A percentile compares a stretch with the other conserved stretches of the same genome.
phyloP scores from a whole-genome alignment of 2,329 filamentous ascomycete species.

The Lachnellula willkommii region DNA sequence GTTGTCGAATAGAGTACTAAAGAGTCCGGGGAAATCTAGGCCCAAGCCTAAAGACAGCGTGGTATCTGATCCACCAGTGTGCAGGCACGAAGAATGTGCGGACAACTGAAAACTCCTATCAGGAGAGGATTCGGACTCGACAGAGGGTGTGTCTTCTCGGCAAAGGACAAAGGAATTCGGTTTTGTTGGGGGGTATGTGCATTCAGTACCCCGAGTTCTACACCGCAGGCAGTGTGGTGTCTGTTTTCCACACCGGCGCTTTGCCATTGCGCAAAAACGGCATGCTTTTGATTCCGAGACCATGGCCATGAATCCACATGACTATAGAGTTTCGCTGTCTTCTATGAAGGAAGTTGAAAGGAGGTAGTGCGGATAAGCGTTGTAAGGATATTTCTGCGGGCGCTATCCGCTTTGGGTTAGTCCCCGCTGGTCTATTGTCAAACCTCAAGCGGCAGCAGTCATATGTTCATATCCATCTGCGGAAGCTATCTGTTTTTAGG shows the following conservation, averaged over 20 bases:
- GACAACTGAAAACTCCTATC: neutral
- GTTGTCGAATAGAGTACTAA: no score
- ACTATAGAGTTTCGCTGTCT: no score
- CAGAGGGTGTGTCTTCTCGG: neutral
- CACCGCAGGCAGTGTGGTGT: conserved; percentile 10
- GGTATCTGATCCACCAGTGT: no score
- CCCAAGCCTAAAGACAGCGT: no score
- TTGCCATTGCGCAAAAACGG: conserved; percentile 9
- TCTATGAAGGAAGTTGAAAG: no score
- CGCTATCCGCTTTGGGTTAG: neutral
- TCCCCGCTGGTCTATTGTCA: no score
- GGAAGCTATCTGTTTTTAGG: neutral
- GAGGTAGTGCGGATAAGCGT: no score
- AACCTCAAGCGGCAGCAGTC: neutral
- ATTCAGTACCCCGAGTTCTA: conserved; percentile 4
- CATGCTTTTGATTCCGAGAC: conserved; percentile 9
- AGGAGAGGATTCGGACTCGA: neutral
- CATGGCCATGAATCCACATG: neutral
- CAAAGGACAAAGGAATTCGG: neutral
- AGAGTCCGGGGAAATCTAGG: no score
- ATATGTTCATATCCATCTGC: neutral
- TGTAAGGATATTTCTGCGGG: neutral
- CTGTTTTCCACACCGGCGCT: conserved; percentile 15
- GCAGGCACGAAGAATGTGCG: no score
- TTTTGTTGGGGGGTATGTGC: conserved; percentile 11